Evolutionary conservation across 1,139 yeast genomes (phyloP), one percentile per base, ranked within the genome.

Genomic region (Pichia sp.): DNA sequence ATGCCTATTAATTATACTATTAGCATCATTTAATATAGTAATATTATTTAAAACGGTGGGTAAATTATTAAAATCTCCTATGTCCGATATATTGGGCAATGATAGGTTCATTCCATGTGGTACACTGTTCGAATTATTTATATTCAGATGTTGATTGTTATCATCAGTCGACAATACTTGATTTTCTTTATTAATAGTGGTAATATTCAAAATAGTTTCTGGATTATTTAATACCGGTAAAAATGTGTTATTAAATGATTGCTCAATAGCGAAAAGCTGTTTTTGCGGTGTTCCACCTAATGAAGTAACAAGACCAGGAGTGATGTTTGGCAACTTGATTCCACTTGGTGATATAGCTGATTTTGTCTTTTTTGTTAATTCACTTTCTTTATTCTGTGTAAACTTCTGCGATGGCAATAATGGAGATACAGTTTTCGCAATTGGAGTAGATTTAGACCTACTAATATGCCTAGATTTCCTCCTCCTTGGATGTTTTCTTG

Each of bases 231-330:
- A 53, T 16, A 16, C 16, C 16, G 16, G 16, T 16, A 16, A 16
- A 16, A 16, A 16, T 16, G 16, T 16, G 16, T 16, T 16, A 16
- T 16, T 16, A 12, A 49, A 45, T 28, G 43, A 47, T 3, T 52
- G 41, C 22, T 52, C 56, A 25, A 47, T 31, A 26, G 46, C 51
- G 29, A 49, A 48, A 25, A 43, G 41, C 39, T 43, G 52, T 30
- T 49, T 51, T 32, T 43, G 51, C 3, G 44, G 39, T 12, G 37
- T 31, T 23, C n/a, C 34, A 10, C 35, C 33, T 9, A 43, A 22
- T 8, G 42, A 30, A 7, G 45, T 37, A 11, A 37, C 16, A 2
- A 31, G 31, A 5, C 42, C 39, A 3, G 46, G 40, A 3, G 43
- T 36, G 39, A 43, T 36, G 25, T 22, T 29, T n/a, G 46, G 12